Conservation (phyloP, 2,329 filamentous ascomycete genomes). For the Colletotrichum magnum region DNA sequence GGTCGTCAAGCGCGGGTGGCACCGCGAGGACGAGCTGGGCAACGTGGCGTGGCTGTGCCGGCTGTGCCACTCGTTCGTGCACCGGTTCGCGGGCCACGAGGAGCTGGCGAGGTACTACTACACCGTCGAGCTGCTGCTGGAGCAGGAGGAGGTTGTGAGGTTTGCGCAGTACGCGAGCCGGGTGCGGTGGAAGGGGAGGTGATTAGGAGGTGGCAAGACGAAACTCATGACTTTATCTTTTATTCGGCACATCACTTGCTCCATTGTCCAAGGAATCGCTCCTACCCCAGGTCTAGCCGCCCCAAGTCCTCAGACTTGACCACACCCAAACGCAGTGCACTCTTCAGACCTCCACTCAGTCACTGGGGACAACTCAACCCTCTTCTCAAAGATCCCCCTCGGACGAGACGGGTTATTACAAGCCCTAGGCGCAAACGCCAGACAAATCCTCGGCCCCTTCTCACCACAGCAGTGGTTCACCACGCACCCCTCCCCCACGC, state of each 20-base stretch:
- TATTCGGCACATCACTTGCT: neutral
- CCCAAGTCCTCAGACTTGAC: neutral
- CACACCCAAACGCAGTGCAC: neutral
- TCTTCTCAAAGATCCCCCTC: constrained; percentile 1
- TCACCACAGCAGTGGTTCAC: constrained; percentile 21
- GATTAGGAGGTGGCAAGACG: neutral
- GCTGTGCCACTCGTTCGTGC: constrained; percentile 87
- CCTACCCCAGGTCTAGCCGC: neutral
- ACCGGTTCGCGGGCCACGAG: constrained; percentile 81
- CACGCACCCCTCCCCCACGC: constrained; percentile 26
- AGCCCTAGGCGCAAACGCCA: constrained; percentile 17
- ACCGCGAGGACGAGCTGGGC: constrained; percentile 79
- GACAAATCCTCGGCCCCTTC: constrained; percentile 10
- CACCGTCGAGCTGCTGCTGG: constrained; percentile 79
- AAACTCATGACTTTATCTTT: neutral
- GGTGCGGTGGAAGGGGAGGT: constrained; percentile 78
- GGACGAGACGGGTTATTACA: neutral
- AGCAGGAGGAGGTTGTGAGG: constrained; percentile 77
- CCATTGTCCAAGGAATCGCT: neutral
- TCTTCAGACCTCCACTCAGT: neutral
- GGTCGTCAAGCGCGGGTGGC: constrained; percentile 84
- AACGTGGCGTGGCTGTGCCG: constrained; percentile 90
- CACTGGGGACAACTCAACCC: neutral
- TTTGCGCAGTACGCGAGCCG: constrained; percentile 82
- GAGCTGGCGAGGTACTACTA: constrained; percentile 81